These are phyloP conservation scores for Termitomyces sp. DNA, from an alignment of 768 basidiomycete species.

Conservation along the genomic window DNA sequence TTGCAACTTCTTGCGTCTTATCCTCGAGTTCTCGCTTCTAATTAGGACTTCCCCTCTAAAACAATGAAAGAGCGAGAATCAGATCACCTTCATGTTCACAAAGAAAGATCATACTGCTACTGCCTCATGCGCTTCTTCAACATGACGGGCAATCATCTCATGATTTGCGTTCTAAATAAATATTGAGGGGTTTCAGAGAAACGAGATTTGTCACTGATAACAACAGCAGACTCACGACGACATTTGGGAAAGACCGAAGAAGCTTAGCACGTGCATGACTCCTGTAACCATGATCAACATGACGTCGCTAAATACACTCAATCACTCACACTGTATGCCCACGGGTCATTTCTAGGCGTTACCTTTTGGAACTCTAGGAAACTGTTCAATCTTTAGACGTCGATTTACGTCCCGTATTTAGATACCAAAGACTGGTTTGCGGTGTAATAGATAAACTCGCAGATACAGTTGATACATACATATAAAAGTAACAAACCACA, in stretches of 20 bases:
- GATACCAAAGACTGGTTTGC: too few species aligned
- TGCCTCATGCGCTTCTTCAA: slow-evolving; percentile 3
- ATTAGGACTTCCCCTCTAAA: slow-evolving; percentile 4
- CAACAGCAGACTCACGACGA: slow-evolving; percentile 17
- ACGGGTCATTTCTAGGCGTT: too few species aligned
- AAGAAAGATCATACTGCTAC: background rate
- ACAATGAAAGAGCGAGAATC: background rate
- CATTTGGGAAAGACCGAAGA: slow-evolving; percentile 19
- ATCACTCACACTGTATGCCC: too few species aligned
- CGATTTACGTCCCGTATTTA: too few species aligned
- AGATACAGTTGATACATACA: too few species aligned
- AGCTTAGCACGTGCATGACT: slow-evolving; percentile 25
- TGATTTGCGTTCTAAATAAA: slow-evolving; percentile 3
- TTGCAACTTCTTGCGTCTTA: background rate
- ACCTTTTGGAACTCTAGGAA: too few species aligned
- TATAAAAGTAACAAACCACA: too few species aligned
- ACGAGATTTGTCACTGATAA: background rate
- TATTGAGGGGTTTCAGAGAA: too few species aligned
- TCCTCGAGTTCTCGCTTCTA: slow-evolving; percentile 12
- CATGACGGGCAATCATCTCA: slow-evolving; percentile 12
- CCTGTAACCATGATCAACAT: too few species aligned
- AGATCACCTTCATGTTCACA: background rate
- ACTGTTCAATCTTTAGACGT: too few species aligned
- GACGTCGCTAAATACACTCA: too few species aligned
- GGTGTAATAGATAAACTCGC: too few species aligned